Evolutionary conservation across 1,284 basidiomycete genomes (phyloP).

Genomic region (Agaricales sp.): DNA sequence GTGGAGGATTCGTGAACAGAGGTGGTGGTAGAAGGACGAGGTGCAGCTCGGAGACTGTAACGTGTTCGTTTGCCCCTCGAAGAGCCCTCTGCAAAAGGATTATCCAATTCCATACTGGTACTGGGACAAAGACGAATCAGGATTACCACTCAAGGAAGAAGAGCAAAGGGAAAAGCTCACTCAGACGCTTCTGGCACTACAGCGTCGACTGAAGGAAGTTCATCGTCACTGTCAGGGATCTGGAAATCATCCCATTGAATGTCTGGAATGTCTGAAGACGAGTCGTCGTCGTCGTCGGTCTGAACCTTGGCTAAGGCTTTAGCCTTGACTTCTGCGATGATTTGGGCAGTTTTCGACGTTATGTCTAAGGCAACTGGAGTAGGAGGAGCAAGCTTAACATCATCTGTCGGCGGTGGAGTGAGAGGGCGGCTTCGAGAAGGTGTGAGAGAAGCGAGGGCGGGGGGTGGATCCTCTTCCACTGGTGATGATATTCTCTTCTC

Average conservation of each 20-base stretch:
- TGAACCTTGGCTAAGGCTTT: conserved; percentile 32
- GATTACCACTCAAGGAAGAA: background rate
- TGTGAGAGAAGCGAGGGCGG: conserved; percentile 6
- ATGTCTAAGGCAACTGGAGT: conserved; percentile 34
- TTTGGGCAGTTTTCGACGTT: conserved; percentile 38
- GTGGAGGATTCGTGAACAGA: conserved; percentile 8
- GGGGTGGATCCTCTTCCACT: conserved; percentile 10
- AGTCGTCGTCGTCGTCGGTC: conserved; percentile 31
- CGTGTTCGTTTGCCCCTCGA: background rate
- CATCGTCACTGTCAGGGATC: conserved; percentile 42
- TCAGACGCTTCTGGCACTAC: background rate
- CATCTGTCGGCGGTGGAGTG: conserved; percentile 29
- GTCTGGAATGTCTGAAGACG: conserved; percentile 28
- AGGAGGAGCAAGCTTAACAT: conserved; percentile 17
- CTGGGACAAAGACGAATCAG: background rate
- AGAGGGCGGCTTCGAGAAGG: conserved; percentile 14
- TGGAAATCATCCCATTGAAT: conserved; percentile 23
- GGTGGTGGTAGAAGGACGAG: conserved; percentile 6
- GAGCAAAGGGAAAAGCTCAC: background rate
- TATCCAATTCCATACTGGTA: background rate
- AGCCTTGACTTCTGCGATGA: conserved; percentile 55
- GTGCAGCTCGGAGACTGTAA: conserved; percentile 11
- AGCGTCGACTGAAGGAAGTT: background rate
- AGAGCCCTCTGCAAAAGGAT: background rate
- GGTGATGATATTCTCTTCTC: background rate